phyloP scores from a whole-genome alignment of 164 flowering plant species.

The Magnolia officinalis region DNA sequence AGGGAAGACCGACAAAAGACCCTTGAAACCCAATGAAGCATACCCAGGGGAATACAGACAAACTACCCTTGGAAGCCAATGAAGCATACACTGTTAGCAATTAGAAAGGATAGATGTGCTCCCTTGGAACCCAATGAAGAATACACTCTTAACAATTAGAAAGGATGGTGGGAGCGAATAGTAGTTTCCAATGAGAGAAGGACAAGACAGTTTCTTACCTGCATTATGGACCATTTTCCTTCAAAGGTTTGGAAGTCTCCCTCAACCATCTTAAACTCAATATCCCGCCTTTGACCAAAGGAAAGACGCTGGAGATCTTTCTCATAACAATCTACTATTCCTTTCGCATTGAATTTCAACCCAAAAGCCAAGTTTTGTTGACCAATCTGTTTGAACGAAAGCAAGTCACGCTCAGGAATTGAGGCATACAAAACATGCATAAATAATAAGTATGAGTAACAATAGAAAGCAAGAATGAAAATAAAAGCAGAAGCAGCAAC shows the following conservation, averaged over 20 bases:
- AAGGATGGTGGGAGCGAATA: too few species aligned
- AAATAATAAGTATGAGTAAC: background rate
- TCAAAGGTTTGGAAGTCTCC: conserved; percentile 71
- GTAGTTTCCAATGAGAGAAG: background rate
- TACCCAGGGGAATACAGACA: too few species aligned
- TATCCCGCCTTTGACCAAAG: conserved; percentile 56
- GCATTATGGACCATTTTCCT: conserved; percentile 74
- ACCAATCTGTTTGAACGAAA: conserved; percentile 49
- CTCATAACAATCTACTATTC: conserved; percentile 70
- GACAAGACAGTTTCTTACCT: conserved; percentile 34
- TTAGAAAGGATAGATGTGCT: too few species aligned
- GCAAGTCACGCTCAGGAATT: background rate
- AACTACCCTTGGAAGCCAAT: too few species aligned
- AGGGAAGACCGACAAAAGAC: too few species aligned
- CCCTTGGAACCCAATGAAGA: too few species aligned
- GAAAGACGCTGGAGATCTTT: conserved; percentile 52
- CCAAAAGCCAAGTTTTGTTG: conserved; percentile 71
- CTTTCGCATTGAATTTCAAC: conserved; percentile 73
- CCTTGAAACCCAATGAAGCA: too few species aligned
- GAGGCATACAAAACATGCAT: background rate
- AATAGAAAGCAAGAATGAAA: background rate
- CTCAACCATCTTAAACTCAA: conserved; percentile 78
- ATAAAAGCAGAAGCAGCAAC: background rate
- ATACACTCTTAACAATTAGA: too few species aligned
- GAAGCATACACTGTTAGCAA: too few species aligned